phyloP scores from a whole-genome alignment of 768 basidiomycete genomes.

The Lactarius evosmus region DNA sequence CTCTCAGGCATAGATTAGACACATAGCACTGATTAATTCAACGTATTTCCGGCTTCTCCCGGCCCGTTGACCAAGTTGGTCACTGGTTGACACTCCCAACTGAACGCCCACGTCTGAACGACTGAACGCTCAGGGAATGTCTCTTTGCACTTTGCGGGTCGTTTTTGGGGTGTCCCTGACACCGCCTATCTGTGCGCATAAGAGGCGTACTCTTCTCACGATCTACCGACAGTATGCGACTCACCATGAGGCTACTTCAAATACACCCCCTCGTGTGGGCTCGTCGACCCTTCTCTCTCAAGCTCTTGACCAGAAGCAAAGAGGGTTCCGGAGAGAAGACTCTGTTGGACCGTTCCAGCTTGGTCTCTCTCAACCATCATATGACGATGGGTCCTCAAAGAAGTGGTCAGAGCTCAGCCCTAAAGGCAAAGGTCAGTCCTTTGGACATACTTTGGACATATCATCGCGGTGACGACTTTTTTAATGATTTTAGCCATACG shows the following conservation, averaged over 20 bases:
- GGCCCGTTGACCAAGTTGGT: not conserved
- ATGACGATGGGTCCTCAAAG: conserved; percentile 54
- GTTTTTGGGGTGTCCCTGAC: not conserved
- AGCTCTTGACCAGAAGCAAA: conserved; percentile 58
- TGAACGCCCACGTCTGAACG: not conserved
- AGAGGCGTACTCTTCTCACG: not conserved
- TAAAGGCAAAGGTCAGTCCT: conserved; percentile 63
- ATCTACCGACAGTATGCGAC: conserved; percentile 20
- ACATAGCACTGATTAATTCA: not conserved
- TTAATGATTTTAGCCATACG: conserved; percentile 44
- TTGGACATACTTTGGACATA: not conserved
- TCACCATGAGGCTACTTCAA: conserved; percentile 9
- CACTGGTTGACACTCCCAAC: not conserved
- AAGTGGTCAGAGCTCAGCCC: conserved; percentile 80
- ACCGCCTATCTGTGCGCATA: not conserved
- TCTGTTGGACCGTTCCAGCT: conserved; percentile 76
- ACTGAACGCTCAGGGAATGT: conserved; percentile 4
- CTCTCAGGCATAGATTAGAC: not conserved
- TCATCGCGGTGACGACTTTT: not conserved
- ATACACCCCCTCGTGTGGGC: conserved; percentile 28
- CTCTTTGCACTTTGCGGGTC: conserved; percentile 2
- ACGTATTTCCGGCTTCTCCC: not conserved
- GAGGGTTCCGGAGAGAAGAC: conserved; percentile 44
- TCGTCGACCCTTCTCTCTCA: conserved; percentile 57
- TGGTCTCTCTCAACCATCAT: conserved; percentile 57